Base-by-base conservation (phyloP, 2,329 filamentous ascomycete genomes). In the Apiospora rasikravindrae region DNA sequence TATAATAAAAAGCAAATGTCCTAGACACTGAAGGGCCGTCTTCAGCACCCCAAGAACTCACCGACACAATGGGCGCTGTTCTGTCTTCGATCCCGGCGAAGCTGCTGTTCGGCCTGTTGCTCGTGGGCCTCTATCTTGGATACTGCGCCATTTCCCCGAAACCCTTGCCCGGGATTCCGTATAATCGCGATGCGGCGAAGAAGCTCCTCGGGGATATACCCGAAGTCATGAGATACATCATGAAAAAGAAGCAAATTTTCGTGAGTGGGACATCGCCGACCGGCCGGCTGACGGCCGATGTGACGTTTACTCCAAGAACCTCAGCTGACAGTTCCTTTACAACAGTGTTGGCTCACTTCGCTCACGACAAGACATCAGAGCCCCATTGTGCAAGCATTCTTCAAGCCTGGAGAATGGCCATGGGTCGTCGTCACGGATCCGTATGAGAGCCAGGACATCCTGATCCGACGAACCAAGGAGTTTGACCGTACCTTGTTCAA, bases 371-470 rank as follows among this genome's bases (percentile, higher is more conserved):
- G 6, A 11, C 61, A 40, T 24, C 22, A 66, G 10, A 24, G 33
- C 29, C 72, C 74, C 29, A 26, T 76, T n/a, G 47, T 70, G 11
- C 74, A 76, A 67, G 53, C 73, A 24, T 76, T 76, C 67, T 26
- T 75, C 47, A 53, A 69, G n/a, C 73, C 74, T 0, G 69, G 72
- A 26, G 29, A 16, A 19, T 69, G 47, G 67, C 71, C 74, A 8
- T 51, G 51, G 4, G 72, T 75, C n/a, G 26, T 73, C 33, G 29
- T 76, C 4, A 69, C 71, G 42, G 74, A 75, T 29, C 70, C 67
- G 33, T 70, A 72, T 16, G 73, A 75, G 24, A 37, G 40, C 16
- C 72, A 75, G 6, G 73, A 76, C 42, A 51, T 76, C 2, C 33
- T 74, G 24, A 22, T 74, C 37, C 72, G 74, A 3, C 70, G 74